These are phyloP conservation scores for Aspergillus novoparasiticus DNA, from an alignment of 2,329 filamentous ascomycete genomes.

Conservation along the genomic window DNA sequence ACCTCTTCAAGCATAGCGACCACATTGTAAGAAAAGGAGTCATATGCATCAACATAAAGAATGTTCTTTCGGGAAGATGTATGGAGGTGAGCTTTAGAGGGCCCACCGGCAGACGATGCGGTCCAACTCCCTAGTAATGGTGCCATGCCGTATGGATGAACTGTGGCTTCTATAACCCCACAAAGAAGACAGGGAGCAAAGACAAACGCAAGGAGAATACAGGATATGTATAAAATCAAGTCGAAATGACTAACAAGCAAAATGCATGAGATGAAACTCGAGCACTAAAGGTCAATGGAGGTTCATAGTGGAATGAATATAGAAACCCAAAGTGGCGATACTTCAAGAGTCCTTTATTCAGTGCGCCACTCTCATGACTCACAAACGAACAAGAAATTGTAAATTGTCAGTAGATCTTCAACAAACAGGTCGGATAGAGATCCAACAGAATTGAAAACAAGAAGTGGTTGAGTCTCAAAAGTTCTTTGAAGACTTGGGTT, in stretches of 20 bases:
- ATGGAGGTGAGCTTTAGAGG: not conserved
- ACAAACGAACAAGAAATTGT: not conserved
- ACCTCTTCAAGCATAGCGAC: constrained; percentile 74
- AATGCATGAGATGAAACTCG: not conserved
- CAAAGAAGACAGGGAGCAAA: not conserved
- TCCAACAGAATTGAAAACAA: not conserved
- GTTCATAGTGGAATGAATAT: not conserved
- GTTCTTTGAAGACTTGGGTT: not conserved
- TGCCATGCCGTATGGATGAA: constrained; percentile 23
- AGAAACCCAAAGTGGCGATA: not conserved
- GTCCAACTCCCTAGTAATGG: constrained; percentile 34
- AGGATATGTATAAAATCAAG: not conserved
- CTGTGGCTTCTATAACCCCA: not conserved
- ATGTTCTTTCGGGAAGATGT: constrained; percentile 49
- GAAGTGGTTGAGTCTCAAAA: not conserved
- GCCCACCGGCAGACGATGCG: constrained; percentile 7
- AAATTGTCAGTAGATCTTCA: not conserved
- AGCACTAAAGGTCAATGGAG: not conserved
- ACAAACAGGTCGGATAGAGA: not conserved
- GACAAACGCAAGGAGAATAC: not conserved
- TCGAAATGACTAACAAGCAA: not conserved
- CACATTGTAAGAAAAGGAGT: constrained; percentile 97
- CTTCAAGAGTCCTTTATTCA: not conserved
- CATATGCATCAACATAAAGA: constrained; percentile 92
- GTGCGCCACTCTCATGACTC: not conserved